Percentiles rank a stretch among this genome's conserved stretches.
phyloP scores from a whole-genome alignment of 148 eudicot species.

The Rhododendron simsii region DNA sequence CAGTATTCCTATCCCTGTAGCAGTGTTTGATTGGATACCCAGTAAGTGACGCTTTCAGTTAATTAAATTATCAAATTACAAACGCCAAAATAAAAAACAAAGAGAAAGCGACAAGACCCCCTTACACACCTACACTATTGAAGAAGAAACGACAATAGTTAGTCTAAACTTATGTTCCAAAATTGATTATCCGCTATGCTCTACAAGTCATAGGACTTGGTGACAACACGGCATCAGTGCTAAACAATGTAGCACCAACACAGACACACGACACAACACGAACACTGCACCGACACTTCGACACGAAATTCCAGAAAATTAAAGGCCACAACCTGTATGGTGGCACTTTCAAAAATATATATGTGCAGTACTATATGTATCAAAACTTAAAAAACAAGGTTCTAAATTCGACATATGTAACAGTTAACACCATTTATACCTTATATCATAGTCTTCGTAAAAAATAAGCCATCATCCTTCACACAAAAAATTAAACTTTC shows the following conservation, averaged over 20 bases:
- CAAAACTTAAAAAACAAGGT: background rate
- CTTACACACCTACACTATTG: background rate
- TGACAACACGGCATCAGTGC: background rate
- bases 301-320: background rate
- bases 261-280: background rate
- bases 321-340: background rate
- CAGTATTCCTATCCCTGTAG: slow-evolving; percentile 97
- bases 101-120: background rate
- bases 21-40: background rate
- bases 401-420: background rate
- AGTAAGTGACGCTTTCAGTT: slow-evolving; percentile 3
- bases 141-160: background rate
- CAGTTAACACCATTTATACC: background rate
- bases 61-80: too few relatives aligned
- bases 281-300: background rate
- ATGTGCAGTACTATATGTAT: background rate
- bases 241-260: background rate
- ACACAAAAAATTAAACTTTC: background rate
- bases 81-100: background rate
- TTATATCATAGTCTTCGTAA: background rate
- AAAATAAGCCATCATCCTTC: background rate
- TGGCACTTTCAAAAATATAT: background rate
- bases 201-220: background rate
- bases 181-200: background rate
- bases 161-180: background rate